phyloP scores from a whole-genome alignment of 768 basidiomycete genomes.

The Mrakia blollopis region DNA sequence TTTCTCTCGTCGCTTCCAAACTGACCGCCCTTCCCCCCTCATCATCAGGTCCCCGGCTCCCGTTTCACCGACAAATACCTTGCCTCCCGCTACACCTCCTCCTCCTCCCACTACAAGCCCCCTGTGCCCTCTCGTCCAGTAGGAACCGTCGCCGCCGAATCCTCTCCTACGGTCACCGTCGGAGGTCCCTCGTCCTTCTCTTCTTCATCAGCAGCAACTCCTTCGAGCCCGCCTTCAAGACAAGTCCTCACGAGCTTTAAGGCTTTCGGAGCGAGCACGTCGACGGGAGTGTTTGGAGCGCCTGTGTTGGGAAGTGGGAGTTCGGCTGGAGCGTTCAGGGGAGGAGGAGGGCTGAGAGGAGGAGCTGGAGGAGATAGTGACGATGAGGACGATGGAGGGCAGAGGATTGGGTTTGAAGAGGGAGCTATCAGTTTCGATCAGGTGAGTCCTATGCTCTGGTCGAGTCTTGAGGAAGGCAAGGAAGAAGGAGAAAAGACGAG shows the following conservation, averaged over 20 bases:
- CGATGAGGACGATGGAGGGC: slow-evolving; percentile 20
- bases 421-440: slow-evolving; percentile 31
- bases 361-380: slow-evolving; percentile 19
- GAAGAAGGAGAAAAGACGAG: not conserved
- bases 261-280: slow-evolving; percentile 25
- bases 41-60: slow-evolving; percentile 20
- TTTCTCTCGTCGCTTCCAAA: not conserved
- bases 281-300: slow-evolving; percentile 18
- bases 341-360: slow-evolving; percentile 12
- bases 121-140: slow-evolving; percentile 19
- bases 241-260: slow-evolving; percentile 28
- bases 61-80: slow-evolving; percentile 33
- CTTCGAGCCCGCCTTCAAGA: slow-evolving; percentile 12
- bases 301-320: slow-evolving; percentile 8
- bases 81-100: slow-evolving; percentile 28
- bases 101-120: slow-evolving; percentile 15
- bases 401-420: slow-evolving; percentile 27
- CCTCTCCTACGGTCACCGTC: slow-evolving; percentile 4
- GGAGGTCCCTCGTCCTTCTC: not conserved
- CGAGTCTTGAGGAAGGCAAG: no score
- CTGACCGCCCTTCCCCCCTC: not conserved
- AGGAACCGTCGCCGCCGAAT: slow-evolving; percentile 1
- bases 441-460: not conserved
- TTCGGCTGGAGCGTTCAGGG: slow-evolving; percentile 3
- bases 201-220: not conserved